These are phyloP conservation scores for Calonectria pseudoturangicola DNA, from an alignment of 2,329 filamentous ascomycete species.

Conservation along the genomic window DNA sequence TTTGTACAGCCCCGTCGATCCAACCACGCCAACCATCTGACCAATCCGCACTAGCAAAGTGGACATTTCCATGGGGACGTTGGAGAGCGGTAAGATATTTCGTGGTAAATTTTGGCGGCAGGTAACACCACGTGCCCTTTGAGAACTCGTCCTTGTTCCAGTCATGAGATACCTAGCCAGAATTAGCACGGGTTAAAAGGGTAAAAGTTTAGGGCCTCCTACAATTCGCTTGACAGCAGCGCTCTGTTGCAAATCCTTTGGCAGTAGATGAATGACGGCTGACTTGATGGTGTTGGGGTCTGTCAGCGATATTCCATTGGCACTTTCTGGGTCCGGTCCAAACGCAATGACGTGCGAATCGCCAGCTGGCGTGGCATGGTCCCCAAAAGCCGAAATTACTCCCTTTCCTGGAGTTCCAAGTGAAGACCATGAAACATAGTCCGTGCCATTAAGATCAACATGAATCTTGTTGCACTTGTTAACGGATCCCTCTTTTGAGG, in stretches of 20 bases:
- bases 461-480: slow-evolving; percentile 36
- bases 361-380: slow-evolving; percentile 22
- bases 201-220: background rate
- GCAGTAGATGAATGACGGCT: slow-evolving; percentile 16
- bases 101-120: slow-evolving; percentile 8
- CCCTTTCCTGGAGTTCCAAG: slow-evolving; percentile 20
- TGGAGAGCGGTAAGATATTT: slow-evolving; percentile 33
- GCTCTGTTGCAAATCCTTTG: background rate
- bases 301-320: slow-evolving; percentile 3
- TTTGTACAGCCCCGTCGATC: slow-evolving; percentile 36
- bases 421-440: slow-evolving; percentile 32
- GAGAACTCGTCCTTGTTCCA: slow-evolving; percentile 35
- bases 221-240: slow-evolving; percentile 24
- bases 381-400: slow-evolving; percentile 29
- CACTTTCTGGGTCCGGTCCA: slow-evolving; percentile 23
- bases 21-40: slow-evolving; percentile 37
- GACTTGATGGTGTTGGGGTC: background rate
- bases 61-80: slow-evolving; percentile 25
- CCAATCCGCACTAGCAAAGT: slow-evolving; percentile 37
- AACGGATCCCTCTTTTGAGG: slow-evolving; percentile 15
- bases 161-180: slow-evolving; percentile 25
- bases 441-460: slow-evolving; percentile 21
- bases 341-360: slow-evolving; percentile 33
- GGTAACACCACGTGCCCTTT: slow-evolving; percentile 29
- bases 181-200: background rate